Percentiles rank a stretch among this genome's conserved stretches.
These are phyloP conservation scores for Paraglomus occultum DNA, from an alignment of 192 early-diverging fungal genomes.

Conservation along the genomic window DNA sequence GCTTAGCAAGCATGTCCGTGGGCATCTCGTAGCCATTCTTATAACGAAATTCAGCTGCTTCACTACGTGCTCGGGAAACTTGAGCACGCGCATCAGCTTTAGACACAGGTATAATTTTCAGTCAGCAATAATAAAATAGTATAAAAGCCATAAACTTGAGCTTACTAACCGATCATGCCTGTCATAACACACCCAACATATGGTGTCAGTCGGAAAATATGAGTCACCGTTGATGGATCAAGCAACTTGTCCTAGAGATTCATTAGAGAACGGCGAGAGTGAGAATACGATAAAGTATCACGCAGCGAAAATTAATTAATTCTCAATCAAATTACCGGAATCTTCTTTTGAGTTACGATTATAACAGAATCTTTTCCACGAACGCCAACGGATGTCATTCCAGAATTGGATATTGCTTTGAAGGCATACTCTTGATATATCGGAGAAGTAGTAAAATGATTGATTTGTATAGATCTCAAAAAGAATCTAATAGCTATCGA, in stretches of 20 bases:
- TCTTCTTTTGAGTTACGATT: slow-evolving; percentile 96
- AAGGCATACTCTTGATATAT: slow-evolving; percentile 96
- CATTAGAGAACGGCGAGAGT: neutral
- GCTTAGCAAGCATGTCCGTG: slow-evolving; percentile 94
- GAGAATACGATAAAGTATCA: neutral
- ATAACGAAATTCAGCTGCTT: slow-evolving; percentile 98
- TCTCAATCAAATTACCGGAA: slow-evolving; percentile 56
- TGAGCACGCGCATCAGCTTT: slow-evolving; percentile 90
- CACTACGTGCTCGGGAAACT: slow-evolving; percentile 87
- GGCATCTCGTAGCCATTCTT: slow-evolving; percentile 99
- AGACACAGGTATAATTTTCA: no score
- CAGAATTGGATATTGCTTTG: slow-evolving; percentile 98
- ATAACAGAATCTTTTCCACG: slow-evolving; percentile 95
- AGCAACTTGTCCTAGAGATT: slow-evolving; percentile 87
- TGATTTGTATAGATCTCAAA: neutral
- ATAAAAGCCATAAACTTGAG: neutral
- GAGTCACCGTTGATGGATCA: slow-evolving; percentile 90
- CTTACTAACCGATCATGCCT: slow-evolving; percentile 72
- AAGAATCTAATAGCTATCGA: neutral
- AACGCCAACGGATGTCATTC: slow-evolving; percentile 93
- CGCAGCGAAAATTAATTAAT: neutral
- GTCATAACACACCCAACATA: slow-evolving; percentile 98
- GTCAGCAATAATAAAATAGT: slow-evolving; percentile 17
- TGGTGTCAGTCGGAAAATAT: slow-evolving; percentile 89
- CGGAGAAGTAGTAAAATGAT: neutral